Percentiles rank a stretch among this genome's conserved stretches.
Evolutionary conservation across 805 yeast genomes (phyloP).

Genomic region (Huiozyma sinensis): DNA sequence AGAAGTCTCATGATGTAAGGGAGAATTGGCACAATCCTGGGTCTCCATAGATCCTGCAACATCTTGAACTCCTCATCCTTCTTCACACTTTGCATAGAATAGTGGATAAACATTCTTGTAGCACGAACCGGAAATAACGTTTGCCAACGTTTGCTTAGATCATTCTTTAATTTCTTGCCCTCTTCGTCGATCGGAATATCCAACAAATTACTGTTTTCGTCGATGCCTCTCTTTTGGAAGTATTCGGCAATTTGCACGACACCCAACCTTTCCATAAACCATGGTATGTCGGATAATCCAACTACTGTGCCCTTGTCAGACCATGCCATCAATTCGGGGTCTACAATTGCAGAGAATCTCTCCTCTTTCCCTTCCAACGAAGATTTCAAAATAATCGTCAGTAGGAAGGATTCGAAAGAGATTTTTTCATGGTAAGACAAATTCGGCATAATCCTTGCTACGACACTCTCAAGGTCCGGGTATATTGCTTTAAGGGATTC

Average conservation of each 20-base stretch:
- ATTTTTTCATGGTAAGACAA: conserved; percentile 87
- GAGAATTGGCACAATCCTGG: conserved; percentile 80
- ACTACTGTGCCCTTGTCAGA: conserved; percentile 82
- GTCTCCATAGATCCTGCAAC: conserved; percentile 76
- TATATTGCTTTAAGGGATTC: conserved; percentile 74
- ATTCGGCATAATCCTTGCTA: conserved; percentile 59
- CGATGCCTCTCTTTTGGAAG: conserved; percentile 71
- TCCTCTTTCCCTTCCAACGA: conserved; percentile 63
- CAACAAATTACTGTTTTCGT: conserved; percentile 63
- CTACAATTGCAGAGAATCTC: conserved; percentile 78
- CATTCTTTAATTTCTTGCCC: conserved; percentile 66
- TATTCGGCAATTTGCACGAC: conserved; percentile 88
- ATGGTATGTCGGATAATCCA: conserved; percentile 79
- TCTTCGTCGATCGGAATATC: conserved; percentile 82
- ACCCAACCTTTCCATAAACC: conserved; percentile 98
- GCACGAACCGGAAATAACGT: conserved; percentile 92
- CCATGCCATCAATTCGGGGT: conserved; percentile 90
- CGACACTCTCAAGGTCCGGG: conserved; percentile 71
- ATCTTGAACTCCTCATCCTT: conserved; percentile 63
- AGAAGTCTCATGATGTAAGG: conserved; percentile 84
- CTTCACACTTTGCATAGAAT: conserved; percentile 82
- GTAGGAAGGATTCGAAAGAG: conserved; percentile 81
- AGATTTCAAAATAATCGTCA: conserved; percentile 85
- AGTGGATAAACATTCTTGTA: conserved; percentile 88
- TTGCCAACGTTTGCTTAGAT: conserved; percentile 84